A percentile compares a stretch with the other conserved stretches of the same genome.
Evolutionary conservation across 2,329 filamentous ascomycete species (phyloP).

Genomic region (Penicillium janthinellum): DNA sequence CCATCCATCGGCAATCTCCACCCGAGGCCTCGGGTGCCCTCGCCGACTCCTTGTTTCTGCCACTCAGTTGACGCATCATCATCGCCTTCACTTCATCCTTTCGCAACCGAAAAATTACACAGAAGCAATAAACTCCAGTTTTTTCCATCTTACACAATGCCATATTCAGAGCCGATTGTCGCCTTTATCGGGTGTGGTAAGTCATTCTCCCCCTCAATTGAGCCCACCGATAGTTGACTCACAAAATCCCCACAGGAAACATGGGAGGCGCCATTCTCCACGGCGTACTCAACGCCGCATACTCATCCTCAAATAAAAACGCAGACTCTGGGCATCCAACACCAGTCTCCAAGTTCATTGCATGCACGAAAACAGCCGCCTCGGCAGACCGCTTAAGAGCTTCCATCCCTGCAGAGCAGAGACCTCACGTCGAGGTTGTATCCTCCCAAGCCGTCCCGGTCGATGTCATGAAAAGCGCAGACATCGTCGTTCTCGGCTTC

Average conservation of each 20-base stretch:
- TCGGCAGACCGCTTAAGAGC: constrained; percentile 39
- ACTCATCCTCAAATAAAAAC: constrained; percentile 18
- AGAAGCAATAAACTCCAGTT: too few species aligned
- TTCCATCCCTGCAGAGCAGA: constrained; percentile 31
- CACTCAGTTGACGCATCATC: not conserved
- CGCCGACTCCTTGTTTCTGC: not conserved
- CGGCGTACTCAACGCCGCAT: constrained; percentile 32
- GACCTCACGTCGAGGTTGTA: constrained; percentile 35
- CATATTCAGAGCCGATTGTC: constrained; percentile 13
- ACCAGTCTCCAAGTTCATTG: constrained; percentile 37
- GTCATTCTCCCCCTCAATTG: not conserved
- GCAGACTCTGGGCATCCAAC: not conserved
- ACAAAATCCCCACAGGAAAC: constrained; percentile 30
- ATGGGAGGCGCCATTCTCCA: constrained; percentile 41
- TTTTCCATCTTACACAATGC: constrained; percentile 8
- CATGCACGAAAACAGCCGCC: constrained; percentile 42
- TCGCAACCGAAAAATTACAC: not conserved
- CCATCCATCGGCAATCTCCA: not conserved
- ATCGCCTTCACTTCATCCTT: not conserved
- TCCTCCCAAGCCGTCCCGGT: constrained; percentile 36
- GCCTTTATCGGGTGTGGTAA: constrained; percentile 28
- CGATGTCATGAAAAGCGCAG: constrained; percentile 36
- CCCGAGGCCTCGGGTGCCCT: constrained; percentile 2
- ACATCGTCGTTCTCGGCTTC: constrained; percentile 50
- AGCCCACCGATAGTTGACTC: constrained; percentile 4